Evolutionary conservation across 352 stramenopile genomes (phyloP).

Genomic region (Globisporangium spinosum): DNA sequence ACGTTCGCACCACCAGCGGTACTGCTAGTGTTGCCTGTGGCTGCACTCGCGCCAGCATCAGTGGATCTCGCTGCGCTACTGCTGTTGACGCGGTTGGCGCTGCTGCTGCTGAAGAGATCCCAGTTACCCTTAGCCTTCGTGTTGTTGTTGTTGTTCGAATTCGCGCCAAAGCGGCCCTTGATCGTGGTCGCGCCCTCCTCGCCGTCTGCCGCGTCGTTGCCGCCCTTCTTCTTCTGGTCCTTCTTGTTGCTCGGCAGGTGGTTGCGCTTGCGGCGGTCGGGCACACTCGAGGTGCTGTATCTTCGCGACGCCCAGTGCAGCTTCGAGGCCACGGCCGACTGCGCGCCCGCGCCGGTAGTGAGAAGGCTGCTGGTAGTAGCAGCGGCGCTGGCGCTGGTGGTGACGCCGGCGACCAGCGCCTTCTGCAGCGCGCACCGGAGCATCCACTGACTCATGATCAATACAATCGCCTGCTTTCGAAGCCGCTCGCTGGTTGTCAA

Average conservation of each 20-base stretch:
- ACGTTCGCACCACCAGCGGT: not conserved
- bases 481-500: slow-evolving; percentile 11
- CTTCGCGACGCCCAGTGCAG: slow-evolving; percentile 14
- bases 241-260: slow-evolving; percentile 52
- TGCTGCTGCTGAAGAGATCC: slow-evolving; percentile 28
- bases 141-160: slow-evolving; percentile 15
- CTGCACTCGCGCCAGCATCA: slow-evolving; percentile 10
- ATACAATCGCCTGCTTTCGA: not conserved
- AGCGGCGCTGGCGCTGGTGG: slow-evolving; percentile 2
- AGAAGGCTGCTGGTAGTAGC: not conserved
- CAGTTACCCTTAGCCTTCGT: slow-evolving; percentile 27
- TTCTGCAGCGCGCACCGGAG: slow-evolving; percentile 26
- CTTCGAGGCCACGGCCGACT: slow-evolving; percentile 7
- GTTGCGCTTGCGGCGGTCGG: slow-evolving; percentile 48
- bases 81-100: slow-evolving; percentile 8
- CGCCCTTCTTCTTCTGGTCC: slow-evolving; percentile 25
- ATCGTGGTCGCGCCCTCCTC: not conserved
- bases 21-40: not conserved
- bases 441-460: slow-evolving; percentile 41
- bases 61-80: not conserved
- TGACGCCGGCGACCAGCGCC: slow-evolving; percentile 20
- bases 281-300: slow-evolving; percentile 31
- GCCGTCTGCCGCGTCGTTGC: not conserved
- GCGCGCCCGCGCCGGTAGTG: not conserved
- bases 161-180: slow-evolving; percentile 8